A percentile compares a stretch with the other conserved stretches of the same genome.
These are phyloP conservation scores for Saccharomyces pastorianus DNA, from an alignment of 1,139 yeast genomes.

Conservation along the genomic window DNA sequence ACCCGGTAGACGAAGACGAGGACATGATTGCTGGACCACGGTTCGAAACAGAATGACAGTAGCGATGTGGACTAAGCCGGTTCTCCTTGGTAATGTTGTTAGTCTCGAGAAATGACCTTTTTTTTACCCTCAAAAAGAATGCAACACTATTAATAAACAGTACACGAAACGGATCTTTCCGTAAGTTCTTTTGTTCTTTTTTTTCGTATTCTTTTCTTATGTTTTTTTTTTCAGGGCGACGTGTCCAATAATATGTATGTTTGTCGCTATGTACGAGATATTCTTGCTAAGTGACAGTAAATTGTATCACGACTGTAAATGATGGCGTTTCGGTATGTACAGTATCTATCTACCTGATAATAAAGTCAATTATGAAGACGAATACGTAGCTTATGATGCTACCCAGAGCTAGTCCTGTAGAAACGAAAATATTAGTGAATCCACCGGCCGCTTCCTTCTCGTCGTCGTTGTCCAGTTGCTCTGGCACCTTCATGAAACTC, in stretches of 20 bases:
- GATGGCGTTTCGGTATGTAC: neutral
- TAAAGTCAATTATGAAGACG: conserved; percentile 31
- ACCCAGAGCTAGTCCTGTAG: conserved; percentile 70
- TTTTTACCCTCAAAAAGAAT: neutral
- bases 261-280: neutral
- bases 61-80: neutral
- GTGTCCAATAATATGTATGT: neutral
- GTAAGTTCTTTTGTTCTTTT: neutral
- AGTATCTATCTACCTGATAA: neutral
- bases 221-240: neutral
- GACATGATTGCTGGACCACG: neutral
- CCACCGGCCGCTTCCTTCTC: conserved; percentile 94
- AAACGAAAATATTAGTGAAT: conserved; percentile 68
- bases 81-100: neutral
- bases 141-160: neutral
- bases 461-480: conserved; percentile 45
- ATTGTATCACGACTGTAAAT: neutral
- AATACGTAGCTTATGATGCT: conserved; percentile 64
- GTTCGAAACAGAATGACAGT: neutral
- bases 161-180: neutral
- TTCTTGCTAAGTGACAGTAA: neutral
- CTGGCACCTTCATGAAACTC: conserved; percentile 73
- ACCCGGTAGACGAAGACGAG: conserved; percentile 5
- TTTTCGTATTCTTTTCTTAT: neutral
- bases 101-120: neutral